These are phyloP conservation scores for Linum lewisii DNA, from an alignment of 345 rosid species.

Conservation along the genomic window DNA sequence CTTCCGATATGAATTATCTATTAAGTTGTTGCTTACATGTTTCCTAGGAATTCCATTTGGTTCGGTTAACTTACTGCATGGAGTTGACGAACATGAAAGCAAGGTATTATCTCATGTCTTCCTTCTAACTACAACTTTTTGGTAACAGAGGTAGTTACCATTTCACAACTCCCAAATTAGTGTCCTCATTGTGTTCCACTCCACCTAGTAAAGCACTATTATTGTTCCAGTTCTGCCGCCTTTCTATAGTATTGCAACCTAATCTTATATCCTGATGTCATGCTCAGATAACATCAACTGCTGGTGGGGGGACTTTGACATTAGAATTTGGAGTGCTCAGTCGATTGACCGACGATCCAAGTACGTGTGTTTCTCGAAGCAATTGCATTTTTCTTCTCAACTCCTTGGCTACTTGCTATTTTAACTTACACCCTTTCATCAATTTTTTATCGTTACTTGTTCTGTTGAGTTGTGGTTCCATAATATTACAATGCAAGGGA, in stretches of 20 bases:
- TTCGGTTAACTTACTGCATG: constrained; percentile 80
- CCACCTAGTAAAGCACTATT: not conserved
- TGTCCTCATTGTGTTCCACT: not conserved
- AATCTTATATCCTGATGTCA: not conserved
- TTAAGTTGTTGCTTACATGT: constrained; percentile 10
- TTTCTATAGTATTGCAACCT: not conserved
- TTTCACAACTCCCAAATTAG: not conserved
- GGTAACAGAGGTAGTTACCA: not conserved
- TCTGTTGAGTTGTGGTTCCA: not conserved
- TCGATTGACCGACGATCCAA: constrained; percentile 87
- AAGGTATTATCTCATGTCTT: constrained; percentile 39
- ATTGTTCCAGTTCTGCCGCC: not conserved
- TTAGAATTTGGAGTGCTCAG: constrained; percentile 93
- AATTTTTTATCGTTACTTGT: not conserved
- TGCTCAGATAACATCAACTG: constrained; percentile 88
- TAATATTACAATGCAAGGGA: not conserved
- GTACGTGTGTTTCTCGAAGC: constrained; percentile 29
- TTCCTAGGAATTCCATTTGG: constrained; percentile 91
- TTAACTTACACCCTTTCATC: not conserved
- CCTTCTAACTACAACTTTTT: constrained; percentile 5
- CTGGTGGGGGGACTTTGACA: constrained; percentile 97
- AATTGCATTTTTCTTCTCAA: not conserved
- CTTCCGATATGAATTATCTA: not conserved
- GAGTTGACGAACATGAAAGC: constrained; percentile 97
- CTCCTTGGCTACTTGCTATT: not conserved